Evolutionary conservation across 805 yeast species (phyloP), one percentile per base, ranked within the genome.

Genomic region (Metschnikowia colocasiae): DNA sequence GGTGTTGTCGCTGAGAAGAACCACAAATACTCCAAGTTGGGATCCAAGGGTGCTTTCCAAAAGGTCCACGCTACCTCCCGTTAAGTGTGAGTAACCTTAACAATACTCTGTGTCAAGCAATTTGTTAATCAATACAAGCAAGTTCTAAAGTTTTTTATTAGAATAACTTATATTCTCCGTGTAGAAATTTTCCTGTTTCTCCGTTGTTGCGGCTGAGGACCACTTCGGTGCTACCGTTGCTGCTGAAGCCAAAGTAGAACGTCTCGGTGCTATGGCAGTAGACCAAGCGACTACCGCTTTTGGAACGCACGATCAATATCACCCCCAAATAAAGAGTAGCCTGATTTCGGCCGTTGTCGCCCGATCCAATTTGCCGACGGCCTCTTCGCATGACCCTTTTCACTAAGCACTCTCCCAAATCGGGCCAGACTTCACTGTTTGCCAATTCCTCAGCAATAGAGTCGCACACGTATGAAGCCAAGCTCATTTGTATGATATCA

Each of bases 31-130:
- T 87, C 96, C 67, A 92, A 92, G 83, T 95, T 89, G 83, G 94
- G 85, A 76, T 90, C 92, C 70, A 90, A 88, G 83, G 97, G 97
- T 82, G 89, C 96, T 74, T 88, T 87, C 89, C 94, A 87, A 79
- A 90, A 90, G 82, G 97, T 90, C 68, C 85, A 83, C 65, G 95
- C 97, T 67, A 85, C 95, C 71, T 89, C 96, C 76, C 96, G 96
- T 86, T 90, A 89, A 85, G 45, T 34, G 23, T 27, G 42, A 34
- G 30, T 31, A 40, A 13, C 32, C 47, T 44, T 38, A 34, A 43
- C 52, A 32, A 43, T 29, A 45, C 36, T 40, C 37, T 43, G 36
- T 33, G 43, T 49, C 41, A 41, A 39, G 41, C 34, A 39, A 36
- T 40, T 39, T 45, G 53, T 40, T 49, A 40, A 43, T 46, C 47